Evolutionary conservation across 139 green algal genomes (phyloP).

Genomic region (Mesostigma viride): DNA sequence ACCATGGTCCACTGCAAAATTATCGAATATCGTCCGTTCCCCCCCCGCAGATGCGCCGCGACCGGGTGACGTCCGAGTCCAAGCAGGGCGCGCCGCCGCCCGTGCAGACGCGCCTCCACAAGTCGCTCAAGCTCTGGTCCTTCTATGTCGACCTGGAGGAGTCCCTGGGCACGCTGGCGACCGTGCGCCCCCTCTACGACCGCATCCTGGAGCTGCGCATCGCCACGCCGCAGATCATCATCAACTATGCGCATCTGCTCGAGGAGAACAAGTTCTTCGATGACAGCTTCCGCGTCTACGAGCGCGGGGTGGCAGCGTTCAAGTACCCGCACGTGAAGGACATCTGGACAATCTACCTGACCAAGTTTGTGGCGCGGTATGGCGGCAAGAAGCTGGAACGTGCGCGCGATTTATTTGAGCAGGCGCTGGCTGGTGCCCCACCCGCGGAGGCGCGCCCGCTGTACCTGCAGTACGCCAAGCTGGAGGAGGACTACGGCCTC

Average conservation of each 20-base stretch:
- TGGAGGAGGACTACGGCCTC: slow-evolving; percentile 88
- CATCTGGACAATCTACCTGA: slow-evolving; percentile 91
- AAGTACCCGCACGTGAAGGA: slow-evolving; percentile 88
- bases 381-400: slow-evolving; percentile 87
- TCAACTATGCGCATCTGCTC: slow-evolving; percentile 87
- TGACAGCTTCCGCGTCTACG: slow-evolving; percentile 88
- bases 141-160: slow-evolving; percentile 92
- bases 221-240: slow-evolving; percentile 89
- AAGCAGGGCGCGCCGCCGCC: too few species aligned
- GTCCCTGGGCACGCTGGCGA: slow-evolving; percentile 75
- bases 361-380: slow-evolving; percentile 75
- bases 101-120: slow-evolving; percentile 70
- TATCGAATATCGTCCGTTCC: too few species aligned
- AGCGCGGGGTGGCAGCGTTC: slow-evolving; percentile 82
- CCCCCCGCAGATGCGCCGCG: too few species aligned
- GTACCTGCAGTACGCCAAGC: slow-evolving; percentile 64
- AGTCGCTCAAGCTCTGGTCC: slow-evolving; percentile 61
- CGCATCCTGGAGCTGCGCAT: slow-evolving; percentile 77
- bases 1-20: too few species aligned
- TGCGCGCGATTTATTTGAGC: slow-evolving; percentile 87
- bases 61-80: too few species aligned
- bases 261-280: slow-evolving; percentile 85
- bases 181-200: slow-evolving; percentile 64
- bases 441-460: slow-evolving; percentile 55
- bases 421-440: slow-evolving; percentile 54